These are phyloP conservation scores for Cladorrhinum sp. DNA, from an alignment of 2,329 filamentous ascomycete genomes.

Conservation along the genomic window DNA sequence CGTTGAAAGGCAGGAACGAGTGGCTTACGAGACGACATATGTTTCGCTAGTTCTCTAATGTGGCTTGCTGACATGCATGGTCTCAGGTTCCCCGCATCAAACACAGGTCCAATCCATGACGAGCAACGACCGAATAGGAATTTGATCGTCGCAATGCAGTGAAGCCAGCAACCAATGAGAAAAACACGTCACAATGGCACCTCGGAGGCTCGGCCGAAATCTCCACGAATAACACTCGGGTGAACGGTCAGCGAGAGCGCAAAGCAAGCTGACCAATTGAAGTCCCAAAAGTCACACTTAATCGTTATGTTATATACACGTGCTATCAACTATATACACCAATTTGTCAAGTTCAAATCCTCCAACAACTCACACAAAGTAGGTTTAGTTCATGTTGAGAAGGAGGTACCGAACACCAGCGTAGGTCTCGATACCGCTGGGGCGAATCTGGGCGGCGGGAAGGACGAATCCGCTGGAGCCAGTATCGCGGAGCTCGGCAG, in stretches of 20 bases:
- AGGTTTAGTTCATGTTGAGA: constrained; percentile 37
- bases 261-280: too few species aligned
- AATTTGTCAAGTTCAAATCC: neutral
- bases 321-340: neutral
- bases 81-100: neutral
- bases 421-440: constrained; percentile 43
- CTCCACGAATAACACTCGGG: too few species aligned
- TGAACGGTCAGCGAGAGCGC: too few species aligned
- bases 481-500: constrained; percentile 28
- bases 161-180: too few species aligned
- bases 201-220: too few species aligned
- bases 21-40: neutral
- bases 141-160: neutral
- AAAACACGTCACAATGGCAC: too few species aligned
- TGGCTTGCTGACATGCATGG: too few species aligned
- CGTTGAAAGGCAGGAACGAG: neutral
- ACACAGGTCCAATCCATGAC: too few species aligned
- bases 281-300: too few species aligned
- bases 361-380: neutral
- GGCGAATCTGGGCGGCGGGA: constrained; percentile 41
- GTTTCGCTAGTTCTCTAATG: neutral
- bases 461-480: constrained; percentile 43
- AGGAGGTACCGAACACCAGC: constrained; percentile 58
- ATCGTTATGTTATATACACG: neutral
- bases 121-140: too few species aligned